phyloP scores from a whole-genome alignment of 2,329 filamentous ascomycete genomes.

The Xylaria sp. region DNA sequence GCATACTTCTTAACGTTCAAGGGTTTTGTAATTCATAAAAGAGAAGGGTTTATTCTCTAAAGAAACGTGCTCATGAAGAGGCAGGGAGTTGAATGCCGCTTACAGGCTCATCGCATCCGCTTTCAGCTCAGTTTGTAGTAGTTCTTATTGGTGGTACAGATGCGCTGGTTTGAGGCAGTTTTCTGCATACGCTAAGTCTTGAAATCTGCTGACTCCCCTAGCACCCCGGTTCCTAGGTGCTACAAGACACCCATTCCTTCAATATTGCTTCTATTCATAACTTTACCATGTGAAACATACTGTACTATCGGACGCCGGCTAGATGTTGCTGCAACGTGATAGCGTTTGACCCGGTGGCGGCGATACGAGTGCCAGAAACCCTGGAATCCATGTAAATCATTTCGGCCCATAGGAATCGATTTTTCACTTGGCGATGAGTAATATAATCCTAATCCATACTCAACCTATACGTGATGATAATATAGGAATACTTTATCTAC shows the following conservation, averaged over 20 bases:
- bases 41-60: neutral
- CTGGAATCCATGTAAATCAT: neutral
- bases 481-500: neutral
- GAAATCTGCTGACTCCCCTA: neutral
- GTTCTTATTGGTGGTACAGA: constrained; percentile 5
- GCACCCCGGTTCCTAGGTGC: neutral
- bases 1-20: neutral
- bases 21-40: neutral
- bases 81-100: neutral
- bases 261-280: neutral
- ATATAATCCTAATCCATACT: neutral
- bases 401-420: neutral
- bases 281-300: neutral
- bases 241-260: neutral
- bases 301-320: too few relatives aligned
- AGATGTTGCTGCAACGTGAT: neutral
- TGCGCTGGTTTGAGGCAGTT: constrained; percentile 33
- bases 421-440: neutral
- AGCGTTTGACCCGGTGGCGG: neutral
- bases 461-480: neutral
- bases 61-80: constrained; percentile 2
- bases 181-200: constrained; percentile 14
- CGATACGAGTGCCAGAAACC: neutral
- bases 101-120: neutral
- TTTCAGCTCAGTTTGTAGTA: neutral